These are phyloP conservation scores for Mycena capillaripes DNA, from an alignment of 768 basidiomycete species.

Conservation along the genomic window DNA sequence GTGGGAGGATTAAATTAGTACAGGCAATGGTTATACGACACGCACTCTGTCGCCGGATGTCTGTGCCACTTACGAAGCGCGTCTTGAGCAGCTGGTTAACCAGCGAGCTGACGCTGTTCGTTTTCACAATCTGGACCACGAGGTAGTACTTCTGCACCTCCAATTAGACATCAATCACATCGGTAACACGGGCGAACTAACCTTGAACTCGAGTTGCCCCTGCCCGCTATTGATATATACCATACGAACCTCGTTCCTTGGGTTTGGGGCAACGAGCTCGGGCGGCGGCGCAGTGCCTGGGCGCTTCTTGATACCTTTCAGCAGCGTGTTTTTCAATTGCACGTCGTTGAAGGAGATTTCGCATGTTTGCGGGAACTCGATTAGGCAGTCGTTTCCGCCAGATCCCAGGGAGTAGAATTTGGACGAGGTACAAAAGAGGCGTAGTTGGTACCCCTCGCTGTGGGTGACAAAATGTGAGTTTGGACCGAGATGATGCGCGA, in stretches of 20 bases:
- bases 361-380: conserved; percentile 77
- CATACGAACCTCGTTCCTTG: conserved; percentile 65
- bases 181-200: conserved; percentile 43
- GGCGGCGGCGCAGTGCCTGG: conserved; percentile 78
- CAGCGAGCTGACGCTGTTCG: conserved; percentile 65
- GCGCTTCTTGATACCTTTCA: conserved; percentile 80
- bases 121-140: conserved; percentile 72
- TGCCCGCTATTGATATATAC: conserved; percentile 74
- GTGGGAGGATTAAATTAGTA: not conserved
- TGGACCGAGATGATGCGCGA: not conserved
- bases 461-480: not conserved
- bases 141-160: conserved; percentile 71
- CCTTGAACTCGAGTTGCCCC: conserved; percentile 44
- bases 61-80: conserved; percentile 62
- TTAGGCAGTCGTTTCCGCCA: conserved; percentile 56
- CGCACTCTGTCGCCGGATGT: conserved; percentile 67
- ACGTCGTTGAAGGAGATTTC: conserved; percentile 72
- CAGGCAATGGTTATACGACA: not conserved
- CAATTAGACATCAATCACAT: no score
- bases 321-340: conserved; percentile 58
- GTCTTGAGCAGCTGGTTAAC: conserved; percentile 67
- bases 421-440: conserved; percentile 76
- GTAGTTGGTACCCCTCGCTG: conserved; percentile 69
- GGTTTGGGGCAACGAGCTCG: conserved; percentile 42
- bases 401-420: conserved; percentile 58